A percentile compares a stretch with the other conserved stretches of the same genome.
phyloP scores from a whole-genome alignment of 169 alveolate species.

The Plasmodium fragile region DNA sequence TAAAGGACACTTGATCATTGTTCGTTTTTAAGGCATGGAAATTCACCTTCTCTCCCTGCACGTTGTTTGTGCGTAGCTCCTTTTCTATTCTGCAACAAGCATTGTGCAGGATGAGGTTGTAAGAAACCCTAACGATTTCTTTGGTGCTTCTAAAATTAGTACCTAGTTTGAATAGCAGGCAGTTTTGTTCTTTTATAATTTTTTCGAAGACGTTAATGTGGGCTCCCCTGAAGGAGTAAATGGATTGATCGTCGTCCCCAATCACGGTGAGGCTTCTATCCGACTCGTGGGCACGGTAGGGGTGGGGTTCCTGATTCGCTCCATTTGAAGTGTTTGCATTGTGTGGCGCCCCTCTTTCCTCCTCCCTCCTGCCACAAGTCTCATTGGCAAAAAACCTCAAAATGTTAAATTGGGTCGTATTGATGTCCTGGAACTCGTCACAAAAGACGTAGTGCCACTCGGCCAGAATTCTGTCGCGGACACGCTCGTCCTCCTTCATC shows the following conservation, averaged over 20 bases:
- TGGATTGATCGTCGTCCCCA: constrained; percentile 89
- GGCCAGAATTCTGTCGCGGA: constrained; percentile 66
- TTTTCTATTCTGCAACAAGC: constrained; percentile 76
- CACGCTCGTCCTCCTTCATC: constrained; percentile 58
- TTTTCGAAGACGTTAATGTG: constrained; percentile 78
- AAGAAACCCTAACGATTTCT: constrained; percentile 77
- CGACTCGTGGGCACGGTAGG: not conserved
- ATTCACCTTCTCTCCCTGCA: constrained; percentile 68
- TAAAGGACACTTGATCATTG: constrained; percentile 79
- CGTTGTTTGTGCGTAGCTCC: constrained; percentile 75
- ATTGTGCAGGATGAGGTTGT: constrained; percentile 62
- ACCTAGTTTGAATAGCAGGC: constrained; percentile 45
- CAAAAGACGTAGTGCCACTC: constrained; percentile 82
- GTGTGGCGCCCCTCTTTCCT: not conserved
- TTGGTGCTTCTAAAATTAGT: constrained; percentile 82
- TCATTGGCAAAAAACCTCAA: constrained; percentile 62
- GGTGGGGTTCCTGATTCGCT: not conserved
- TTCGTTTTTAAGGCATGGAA: constrained; percentile 75
- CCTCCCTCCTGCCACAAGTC: not conserved
- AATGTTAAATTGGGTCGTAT: constrained; percentile 81
- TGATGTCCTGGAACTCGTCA: constrained; percentile 89
- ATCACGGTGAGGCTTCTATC: constrained; percentile 81
- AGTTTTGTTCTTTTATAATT: constrained; percentile 55
- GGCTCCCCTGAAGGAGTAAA: constrained; percentile 88
- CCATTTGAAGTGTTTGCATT: not conserved